Evolutionary conservation across 371 early-diverging fungal species (phyloP).

Genomic region (Syncephalis fuscata): DNA sequence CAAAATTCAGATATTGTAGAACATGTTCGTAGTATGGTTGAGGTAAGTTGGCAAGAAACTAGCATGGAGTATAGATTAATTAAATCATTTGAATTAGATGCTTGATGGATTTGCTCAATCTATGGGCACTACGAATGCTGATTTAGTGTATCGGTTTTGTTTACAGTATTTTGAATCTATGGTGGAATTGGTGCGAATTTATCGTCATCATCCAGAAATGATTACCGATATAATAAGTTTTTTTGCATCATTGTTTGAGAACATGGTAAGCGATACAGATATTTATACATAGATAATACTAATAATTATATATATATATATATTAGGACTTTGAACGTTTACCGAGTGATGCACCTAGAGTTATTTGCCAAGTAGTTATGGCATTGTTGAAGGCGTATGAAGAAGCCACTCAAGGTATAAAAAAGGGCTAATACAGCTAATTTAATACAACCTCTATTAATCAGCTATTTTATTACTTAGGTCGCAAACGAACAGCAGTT

Average conservation of each 20-base stretch:
- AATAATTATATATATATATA: background rate
- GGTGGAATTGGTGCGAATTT: slow-evolving; percentile 40
- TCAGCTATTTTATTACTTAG: slow-evolving; percentile 9
- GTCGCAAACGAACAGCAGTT: slow-evolving; percentile 13
- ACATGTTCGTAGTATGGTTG: slow-evolving; percentile 42
- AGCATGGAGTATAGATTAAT: background rate
- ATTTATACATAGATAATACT: too few species aligned
- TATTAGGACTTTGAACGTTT: slow-evolving; percentile 24
- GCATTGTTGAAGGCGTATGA: slow-evolving; percentile 30
- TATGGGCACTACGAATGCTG: slow-evolving; percentile 39
- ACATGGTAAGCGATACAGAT: slow-evolving; percentile 15
- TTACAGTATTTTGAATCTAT: slow-evolving; percentile 44
- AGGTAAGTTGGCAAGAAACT: slow-evolving; percentile 36
- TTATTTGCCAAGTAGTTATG: slow-evolving; percentile 23
- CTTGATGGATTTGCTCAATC: slow-evolving; percentile 63
- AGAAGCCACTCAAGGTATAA: slow-evolving; percentile 24
- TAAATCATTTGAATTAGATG: slow-evolving; percentile 19
- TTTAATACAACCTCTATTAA: slow-evolving; percentile 9
- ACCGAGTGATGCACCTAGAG: slow-evolving; percentile 18
- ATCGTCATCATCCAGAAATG: slow-evolving; percentile 40
- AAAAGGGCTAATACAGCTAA: slow-evolving; percentile 4
- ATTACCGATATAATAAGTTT: slow-evolving; percentile 39
- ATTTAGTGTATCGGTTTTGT: slow-evolving; percentile 31
- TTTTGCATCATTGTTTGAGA: slow-evolving; percentile 29
- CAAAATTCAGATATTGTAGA: slow-evolving; percentile 34